A percentile compares a stretch with the other conserved stretches of the same genome.
Conservation (phyloP, 2,329 filamentous ascomycete genomes). For the Pestalotiopsis fici region DNA sequence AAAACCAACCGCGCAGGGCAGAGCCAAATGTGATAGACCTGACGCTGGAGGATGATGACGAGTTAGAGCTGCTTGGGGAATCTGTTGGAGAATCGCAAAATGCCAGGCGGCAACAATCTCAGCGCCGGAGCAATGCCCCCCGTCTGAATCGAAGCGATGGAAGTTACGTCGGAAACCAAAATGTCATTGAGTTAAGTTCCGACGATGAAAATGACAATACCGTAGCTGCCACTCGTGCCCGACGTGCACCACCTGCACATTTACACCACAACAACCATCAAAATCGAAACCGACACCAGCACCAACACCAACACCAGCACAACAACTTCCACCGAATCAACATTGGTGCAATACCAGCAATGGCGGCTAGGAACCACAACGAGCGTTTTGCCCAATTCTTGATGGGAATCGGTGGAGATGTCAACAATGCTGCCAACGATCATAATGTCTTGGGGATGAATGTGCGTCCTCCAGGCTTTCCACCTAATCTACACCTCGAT, state of each 20-base stretch:
- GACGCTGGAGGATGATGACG: constrained; percentile 12
- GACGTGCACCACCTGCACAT: neutral
- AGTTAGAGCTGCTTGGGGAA: neutral
- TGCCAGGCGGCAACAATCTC: constrained; percentile 11
- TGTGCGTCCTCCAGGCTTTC: neutral
- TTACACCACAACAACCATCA: constrained; percentile 5
- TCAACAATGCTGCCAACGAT: neutral
- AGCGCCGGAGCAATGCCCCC: constrained; percentile 17
- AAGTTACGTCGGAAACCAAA: constrained; percentile 22
- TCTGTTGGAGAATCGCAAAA: constrained; percentile 6
- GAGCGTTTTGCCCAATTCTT: neutral
- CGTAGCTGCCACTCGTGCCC: neutral
- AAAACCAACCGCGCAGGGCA: neutral
- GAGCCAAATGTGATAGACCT: constrained; percentile 11
- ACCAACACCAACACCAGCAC: constrained; percentile 4
- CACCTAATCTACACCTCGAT: constrained; percentile 22
- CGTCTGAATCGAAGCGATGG: constrained; percentile 28
- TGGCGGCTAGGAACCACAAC: neutral
- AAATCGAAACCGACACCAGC: constrained; percentile 1
- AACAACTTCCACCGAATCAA: neutral
- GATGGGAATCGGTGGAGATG: too few relatives aligned
- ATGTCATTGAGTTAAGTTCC: constrained; percentile 25
- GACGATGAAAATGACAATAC: constrained; percentile 20
- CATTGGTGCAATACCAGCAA: neutral
- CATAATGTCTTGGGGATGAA: neutral